phyloP scores from a whole-genome alignment of 352 stramenopile species.

The Phytophthora colocasiae region DNA sequence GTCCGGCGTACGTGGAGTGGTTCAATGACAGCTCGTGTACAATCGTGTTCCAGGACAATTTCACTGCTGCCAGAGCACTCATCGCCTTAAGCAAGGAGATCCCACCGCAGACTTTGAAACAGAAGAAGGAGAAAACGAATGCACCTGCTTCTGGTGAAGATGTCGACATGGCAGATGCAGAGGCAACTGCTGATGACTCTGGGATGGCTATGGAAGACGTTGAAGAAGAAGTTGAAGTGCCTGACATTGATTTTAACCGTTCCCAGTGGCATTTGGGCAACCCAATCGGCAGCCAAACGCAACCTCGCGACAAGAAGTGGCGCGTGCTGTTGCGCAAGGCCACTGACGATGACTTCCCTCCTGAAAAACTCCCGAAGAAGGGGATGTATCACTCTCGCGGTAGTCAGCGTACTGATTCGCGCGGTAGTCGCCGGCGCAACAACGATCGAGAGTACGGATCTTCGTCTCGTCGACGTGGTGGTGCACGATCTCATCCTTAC shows the following conservation, averaged over 20 bases:
- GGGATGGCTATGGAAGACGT: conserved; percentile 37
- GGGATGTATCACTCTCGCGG: conserved; percentile 70
- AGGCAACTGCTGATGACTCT: conserved; percentile 20
- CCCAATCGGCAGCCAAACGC: conserved; percentile 59
- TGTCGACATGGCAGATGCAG: conserved; percentile 62
- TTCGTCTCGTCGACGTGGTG: conserved; percentile 35
- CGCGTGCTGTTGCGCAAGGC: conserved; percentile 73
- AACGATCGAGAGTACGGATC: conserved; percentile 40
- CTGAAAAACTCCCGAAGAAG: conserved; percentile 77
- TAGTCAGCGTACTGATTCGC: conserved; percentile 28
- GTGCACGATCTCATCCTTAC: conserved; percentile 53
- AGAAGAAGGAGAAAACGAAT: conserved; percentile 36
- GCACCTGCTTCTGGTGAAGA: conserved; percentile 38
- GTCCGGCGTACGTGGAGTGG: conserved; percentile 88
- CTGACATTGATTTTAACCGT: conserved; percentile 65
- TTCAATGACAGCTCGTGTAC: conserved; percentile 89
- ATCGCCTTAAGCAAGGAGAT: conserved; percentile 64
- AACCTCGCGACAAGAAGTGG: conserved; percentile 69
- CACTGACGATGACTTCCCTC: conserved; percentile 80
- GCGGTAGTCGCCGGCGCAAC: conserved; percentile 29
- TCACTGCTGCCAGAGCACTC: conserved; percentile 70
- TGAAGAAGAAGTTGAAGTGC: conserved; percentile 43
- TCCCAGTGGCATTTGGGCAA: conserved; percentile 69
- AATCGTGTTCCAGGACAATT: conserved; percentile 82
- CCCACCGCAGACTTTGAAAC: conserved; percentile 49